Conservation (phyloP, 306 rosid species). For the Casuarina equisetifolia region DNA sequence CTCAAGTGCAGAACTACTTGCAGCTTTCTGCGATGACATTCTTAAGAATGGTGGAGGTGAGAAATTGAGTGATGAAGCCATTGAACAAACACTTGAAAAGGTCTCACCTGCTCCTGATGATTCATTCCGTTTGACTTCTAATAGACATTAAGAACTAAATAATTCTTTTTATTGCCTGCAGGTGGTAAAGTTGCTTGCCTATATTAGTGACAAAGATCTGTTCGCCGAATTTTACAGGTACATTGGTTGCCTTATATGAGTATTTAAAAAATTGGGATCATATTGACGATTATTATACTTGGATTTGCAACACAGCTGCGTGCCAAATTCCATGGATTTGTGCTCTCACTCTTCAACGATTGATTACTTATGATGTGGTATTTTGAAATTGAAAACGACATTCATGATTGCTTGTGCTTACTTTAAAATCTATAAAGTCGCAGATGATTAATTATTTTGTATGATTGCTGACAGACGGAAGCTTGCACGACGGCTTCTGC, state of each 20-base stretch:
- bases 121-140: conserved; percentile 8
- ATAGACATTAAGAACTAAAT: background rate
- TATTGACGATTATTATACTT: conserved; percentile 14
- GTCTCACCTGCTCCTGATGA: conserved; percentile 37
- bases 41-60: conserved; percentile 88
- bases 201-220: conserved; percentile 81
- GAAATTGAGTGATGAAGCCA: conserved; percentile 74
- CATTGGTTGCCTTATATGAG: background rate
- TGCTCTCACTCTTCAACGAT: background rate
- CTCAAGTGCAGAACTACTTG: conserved; percentile 78
- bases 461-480: conserved; percentile 56
- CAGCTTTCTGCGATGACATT: conserved; percentile 70
- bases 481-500: conserved; percentile 85
- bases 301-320: conserved; percentile 74
- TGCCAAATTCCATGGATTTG: conserved; percentile 67
- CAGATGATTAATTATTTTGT: conserved; percentile 2
- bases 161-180: conserved; percentile 21
- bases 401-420: background rate
- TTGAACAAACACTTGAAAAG: conserved; percentile 93
- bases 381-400: background rate
- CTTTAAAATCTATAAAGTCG: background rate
- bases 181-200: conserved; percentile 76
- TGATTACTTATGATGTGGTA: background rate
- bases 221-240: conserved; percentile 83
- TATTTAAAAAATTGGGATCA: background rate